These are phyloP conservation scores for Fomes fomentarius DNA, from an alignment of 1,284 basidiomycete species.

Conservation along the genomic window DNA sequence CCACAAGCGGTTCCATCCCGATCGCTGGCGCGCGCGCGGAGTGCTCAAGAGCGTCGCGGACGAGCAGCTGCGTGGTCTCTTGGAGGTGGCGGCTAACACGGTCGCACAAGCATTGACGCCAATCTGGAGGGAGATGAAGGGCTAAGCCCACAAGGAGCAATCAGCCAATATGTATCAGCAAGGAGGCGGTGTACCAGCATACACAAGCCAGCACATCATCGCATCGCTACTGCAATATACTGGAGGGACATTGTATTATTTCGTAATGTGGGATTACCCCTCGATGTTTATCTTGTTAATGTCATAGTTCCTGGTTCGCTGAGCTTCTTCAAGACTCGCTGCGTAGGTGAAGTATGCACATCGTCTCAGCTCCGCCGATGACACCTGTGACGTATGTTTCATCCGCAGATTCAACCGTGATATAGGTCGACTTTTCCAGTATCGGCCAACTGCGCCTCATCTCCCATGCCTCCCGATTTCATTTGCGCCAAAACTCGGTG, in stretches of 20 bases:
- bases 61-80: slow-evolving; percentile 51
- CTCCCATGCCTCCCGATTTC: not conserved
- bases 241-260: not conserved
- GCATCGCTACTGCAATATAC: not conserved
- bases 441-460: too few species aligned
- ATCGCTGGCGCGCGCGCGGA: slow-evolving; percentile 62
- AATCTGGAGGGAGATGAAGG: slow-evolving; percentile 51
- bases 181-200: not conserved
- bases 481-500: not conserved
- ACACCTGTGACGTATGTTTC: too few species aligned
- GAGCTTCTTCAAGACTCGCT: too few species aligned
- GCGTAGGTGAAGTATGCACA: too few species aligned
- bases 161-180: too few species aligned
- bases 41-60: slow-evolving; percentile 55
- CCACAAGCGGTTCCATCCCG: slow-evolving; percentile 70
- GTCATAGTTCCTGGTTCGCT: too few species aligned
- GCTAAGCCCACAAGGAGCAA: too few species aligned
- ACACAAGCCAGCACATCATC: not conserved
- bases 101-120: slow-evolving; percentile 66
- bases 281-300: too few species aligned
- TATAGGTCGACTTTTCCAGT: too few species aligned
- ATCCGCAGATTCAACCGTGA: not conserved
- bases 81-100: slow-evolving; percentile 64
- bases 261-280: not conserved
- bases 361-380: too few species aligned